phyloP scores from a whole-genome alignment of 352 stramenopile species.

The Globisporangium nagaii region DNA sequence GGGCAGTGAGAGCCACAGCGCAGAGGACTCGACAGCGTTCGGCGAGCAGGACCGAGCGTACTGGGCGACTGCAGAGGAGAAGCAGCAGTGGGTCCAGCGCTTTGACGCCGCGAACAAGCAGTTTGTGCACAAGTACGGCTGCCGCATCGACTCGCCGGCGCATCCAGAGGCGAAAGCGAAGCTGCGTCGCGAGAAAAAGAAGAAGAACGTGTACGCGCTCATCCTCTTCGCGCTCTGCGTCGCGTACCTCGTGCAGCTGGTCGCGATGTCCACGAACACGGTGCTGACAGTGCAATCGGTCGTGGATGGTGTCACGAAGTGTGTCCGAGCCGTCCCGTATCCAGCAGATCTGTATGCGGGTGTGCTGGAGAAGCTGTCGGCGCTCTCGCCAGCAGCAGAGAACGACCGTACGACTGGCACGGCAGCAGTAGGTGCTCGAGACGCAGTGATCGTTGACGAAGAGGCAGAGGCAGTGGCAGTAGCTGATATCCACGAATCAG shows the following conservation, averaged over 20 bases:
- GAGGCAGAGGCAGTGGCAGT: background rate
- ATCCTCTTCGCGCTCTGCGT: conserved; percentile 20
- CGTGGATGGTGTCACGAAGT: background rate
- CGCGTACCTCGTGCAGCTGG: conserved; percentile 21
- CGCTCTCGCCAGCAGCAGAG: background rate
- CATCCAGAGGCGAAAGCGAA: conserved; percentile 14
- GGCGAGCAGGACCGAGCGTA: conserved; percentile 19
- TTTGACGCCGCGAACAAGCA: conserved; percentile 16
- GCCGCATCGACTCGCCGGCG: conserved; percentile 22
- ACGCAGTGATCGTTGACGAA: background rate
- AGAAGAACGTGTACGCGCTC: conserved; percentile 13
- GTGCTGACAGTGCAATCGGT: background rate
- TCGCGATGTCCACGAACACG: conserved; percentile 5
- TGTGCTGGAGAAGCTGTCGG: background rate
- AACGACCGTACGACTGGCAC: background rate
- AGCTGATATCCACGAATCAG: background rate
- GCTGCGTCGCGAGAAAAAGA: conserved; percentile 20
- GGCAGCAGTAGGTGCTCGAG: background rate
- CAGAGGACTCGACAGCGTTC: conserved; percentile 5
- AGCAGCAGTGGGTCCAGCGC: conserved; percentile 20
- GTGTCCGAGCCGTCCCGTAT: background rate
- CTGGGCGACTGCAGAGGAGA: conserved; percentile 19
- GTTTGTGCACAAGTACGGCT: conserved; percentile 21
- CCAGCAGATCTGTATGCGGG: background rate
- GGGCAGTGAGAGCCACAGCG: background rate